phyloP scores from a whole-genome alignment of 2,329 filamentous ascomycete genomes.

The Aureobasidium sp. region DNA sequence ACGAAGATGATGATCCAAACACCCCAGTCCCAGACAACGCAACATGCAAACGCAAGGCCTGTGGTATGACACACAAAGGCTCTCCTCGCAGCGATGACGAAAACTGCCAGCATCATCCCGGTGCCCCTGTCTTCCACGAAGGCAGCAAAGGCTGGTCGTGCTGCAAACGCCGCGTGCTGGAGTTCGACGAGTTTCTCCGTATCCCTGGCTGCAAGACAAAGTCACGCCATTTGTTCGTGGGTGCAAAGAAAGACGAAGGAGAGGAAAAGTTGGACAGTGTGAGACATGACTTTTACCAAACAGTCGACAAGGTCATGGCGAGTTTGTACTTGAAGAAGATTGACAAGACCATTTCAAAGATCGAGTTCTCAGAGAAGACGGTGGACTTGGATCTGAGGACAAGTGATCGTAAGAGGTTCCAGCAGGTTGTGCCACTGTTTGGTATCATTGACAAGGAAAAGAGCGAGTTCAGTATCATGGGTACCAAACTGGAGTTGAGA shows the following conservation, averaged over 20 bases:
- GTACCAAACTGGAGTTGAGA: constrained; percentile 88
- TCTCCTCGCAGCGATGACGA: constrained; percentile 71
- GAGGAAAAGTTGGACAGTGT: constrained; percentile 86
- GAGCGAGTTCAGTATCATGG: constrained; percentile 83
- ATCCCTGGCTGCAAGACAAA: constrained; percentile 92
- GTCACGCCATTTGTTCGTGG: constrained; percentile 84
- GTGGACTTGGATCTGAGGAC: constrained; percentile 88
- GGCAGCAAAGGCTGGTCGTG: constrained; percentile 98
- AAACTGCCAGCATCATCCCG: constrained; percentile 89
- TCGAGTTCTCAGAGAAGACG: constrained; percentile 70
- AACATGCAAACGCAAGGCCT: constrained; percentile 81
- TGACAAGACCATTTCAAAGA: constrained; percentile 78
- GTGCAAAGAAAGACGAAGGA: constrained; percentile 65
- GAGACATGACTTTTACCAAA: constrained; percentile 96
- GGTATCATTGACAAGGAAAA: constrained; percentile 78
- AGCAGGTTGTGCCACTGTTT: constrained; percentile 77
- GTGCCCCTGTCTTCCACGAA: constrained; percentile 94
- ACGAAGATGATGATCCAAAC: constrained; percentile 87
- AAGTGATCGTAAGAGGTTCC: constrained; percentile 85
- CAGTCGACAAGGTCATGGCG: constrained; percentile 82
- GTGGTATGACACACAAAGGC: constrained; percentile 71
- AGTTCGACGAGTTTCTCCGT: constrained; percentile 99
- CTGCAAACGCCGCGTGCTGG: constrained; percentile 94
- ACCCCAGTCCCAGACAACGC: constrained; percentile 78
- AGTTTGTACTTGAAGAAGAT: constrained; percentile 99